These are phyloP conservation scores for Populus hybrid DNA, from an alignment of 441 rosid genomes.

Conservation along the genomic window DNA sequence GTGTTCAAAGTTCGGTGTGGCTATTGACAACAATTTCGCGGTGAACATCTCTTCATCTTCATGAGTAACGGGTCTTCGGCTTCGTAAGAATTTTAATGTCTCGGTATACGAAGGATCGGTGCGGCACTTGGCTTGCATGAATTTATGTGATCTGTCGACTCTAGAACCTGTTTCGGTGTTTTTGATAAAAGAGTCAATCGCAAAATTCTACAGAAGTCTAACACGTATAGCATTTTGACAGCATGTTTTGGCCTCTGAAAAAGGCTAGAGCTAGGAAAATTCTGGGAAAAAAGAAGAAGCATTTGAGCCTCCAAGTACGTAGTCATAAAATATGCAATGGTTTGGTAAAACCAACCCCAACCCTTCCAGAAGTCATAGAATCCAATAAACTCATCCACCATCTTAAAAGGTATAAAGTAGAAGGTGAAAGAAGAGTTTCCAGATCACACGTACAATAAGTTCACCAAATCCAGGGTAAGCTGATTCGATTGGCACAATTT, in stretches of 20 bases:
- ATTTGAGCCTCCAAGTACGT: too few relatives aligned
- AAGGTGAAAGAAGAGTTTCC: background rate
- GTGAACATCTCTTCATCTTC: background rate
- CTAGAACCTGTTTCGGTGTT: slow-evolving; percentile 60
- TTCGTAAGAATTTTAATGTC: slow-evolving; percentile 64
- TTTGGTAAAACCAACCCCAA: background rate
- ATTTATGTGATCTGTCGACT: slow-evolving; percentile 92
- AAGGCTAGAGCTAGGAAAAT: too few relatives aligned
- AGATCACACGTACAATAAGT: slow-evolving; percentile 63
- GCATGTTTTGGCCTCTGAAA: background rate
- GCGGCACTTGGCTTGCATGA: slow-evolving; percentile 88
- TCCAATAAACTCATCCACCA: too few relatives aligned
- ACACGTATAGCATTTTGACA: background rate
- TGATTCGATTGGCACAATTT: slow-evolving; percentile 90
- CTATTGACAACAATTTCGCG: background rate
- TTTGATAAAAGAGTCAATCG: background rate
- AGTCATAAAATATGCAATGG: background rate
- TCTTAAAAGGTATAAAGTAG: background rate
- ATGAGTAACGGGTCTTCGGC: slow-evolving; percentile 47
- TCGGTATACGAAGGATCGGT: slow-evolving; percentile 78
- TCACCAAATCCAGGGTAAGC: slow-evolving; percentile 98
- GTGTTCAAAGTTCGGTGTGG: background rate
- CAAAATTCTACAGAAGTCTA: background rate
- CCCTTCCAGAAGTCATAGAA: background rate
- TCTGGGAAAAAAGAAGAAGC: background rate